phyloP scores from a whole-genome alignment of 1,284 basidiomycete species.

The Ustilago lituana region DNA sequence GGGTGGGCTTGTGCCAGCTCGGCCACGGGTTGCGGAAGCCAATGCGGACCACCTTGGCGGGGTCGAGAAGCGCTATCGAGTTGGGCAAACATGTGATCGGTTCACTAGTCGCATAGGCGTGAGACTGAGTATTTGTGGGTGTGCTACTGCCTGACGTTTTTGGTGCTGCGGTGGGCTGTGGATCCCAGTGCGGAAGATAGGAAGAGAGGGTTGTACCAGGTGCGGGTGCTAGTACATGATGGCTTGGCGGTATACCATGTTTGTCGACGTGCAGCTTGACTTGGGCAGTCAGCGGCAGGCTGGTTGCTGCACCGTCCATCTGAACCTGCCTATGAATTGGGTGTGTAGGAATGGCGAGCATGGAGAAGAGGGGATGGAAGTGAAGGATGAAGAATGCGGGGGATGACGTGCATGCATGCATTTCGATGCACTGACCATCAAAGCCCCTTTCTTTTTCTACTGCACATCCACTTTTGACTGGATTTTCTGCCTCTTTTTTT shows the following conservation, averaged over 20 bases:
- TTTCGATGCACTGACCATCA: conserved; percentile 1
- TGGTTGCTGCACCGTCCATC: neutral
- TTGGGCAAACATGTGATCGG: conserved; percentile 22
- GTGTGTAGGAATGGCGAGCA: neutral
- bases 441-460: no score
- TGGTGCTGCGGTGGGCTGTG: conserved; percentile 15
- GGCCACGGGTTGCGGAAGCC: conserved; percentile 64
- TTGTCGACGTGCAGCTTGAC: conserved; percentile 16
- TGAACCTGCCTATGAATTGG: neutral
- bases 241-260: conserved; percentile 31
- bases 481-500: no score
- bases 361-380: neutral
- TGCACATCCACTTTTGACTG: no score
- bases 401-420: conserved; percentile 4
- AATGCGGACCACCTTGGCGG: conserved; percentile 28
- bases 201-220: conserved; percentile 45
- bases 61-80: conserved; percentile 29
- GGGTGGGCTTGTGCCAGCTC: conserved; percentile 55
- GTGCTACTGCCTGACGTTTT: neutral
- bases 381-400: conserved; percentile 1
- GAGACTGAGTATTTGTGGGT: neutral
- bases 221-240: conserved; percentile 48
- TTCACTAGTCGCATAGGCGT: neutral
- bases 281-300: conserved; percentile 11
- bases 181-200: conserved; percentile 42